These are phyloP conservation scores for Alternaria ethzedia DNA, from an alignment of 2,329 filamentous ascomycete genomes.

Conservation along the genomic window DNA sequence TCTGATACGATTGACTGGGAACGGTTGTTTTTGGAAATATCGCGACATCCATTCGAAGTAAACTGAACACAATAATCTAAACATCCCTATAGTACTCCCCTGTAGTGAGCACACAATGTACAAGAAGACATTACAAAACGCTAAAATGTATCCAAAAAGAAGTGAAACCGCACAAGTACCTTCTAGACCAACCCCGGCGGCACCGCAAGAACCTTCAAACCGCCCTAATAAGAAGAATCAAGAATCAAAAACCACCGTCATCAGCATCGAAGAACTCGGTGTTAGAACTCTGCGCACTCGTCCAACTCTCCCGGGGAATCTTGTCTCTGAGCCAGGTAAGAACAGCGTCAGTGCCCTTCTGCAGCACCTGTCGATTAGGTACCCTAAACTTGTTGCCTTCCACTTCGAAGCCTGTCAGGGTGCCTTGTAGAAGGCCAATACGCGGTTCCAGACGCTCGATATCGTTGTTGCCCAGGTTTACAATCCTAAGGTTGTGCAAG, in stretches of 20 bases:
- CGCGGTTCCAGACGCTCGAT: slow-evolving; percentile 81
- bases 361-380: slow-evolving; percentile 81
- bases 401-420: slow-evolving; percentile 73
- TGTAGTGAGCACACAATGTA: neutral
- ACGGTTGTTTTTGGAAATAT: neutral
- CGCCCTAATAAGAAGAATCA: neutral
- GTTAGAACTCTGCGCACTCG: slow-evolving; percentile 23
- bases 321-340: slow-evolving; percentile 80
- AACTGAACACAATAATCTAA: neutral
- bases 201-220: neutral
- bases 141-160: slow-evolving; percentile 1
- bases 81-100: neutral
- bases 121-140: slow-evolving; percentile 13
- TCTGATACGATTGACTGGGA: neutral
- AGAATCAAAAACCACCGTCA: slow-evolving; percentile 19
- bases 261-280: slow-evolving; percentile 33
- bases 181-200: neutral
- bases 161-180: neutral
- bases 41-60: neutral
- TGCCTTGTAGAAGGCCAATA: slow-evolving; percentile 76
- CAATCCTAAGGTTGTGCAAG: slow-evolving; percentile 74
- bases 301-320: slow-evolving; percentile 60
- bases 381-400: slow-evolving; percentile 87
- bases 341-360: slow-evolving; percentile 85
- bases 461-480: slow-evolving; percentile 85